These are phyloP conservation scores for Trametes villosa DNA, from an alignment of 768 basidiomycete species.

Conservation along the genomic window DNA sequence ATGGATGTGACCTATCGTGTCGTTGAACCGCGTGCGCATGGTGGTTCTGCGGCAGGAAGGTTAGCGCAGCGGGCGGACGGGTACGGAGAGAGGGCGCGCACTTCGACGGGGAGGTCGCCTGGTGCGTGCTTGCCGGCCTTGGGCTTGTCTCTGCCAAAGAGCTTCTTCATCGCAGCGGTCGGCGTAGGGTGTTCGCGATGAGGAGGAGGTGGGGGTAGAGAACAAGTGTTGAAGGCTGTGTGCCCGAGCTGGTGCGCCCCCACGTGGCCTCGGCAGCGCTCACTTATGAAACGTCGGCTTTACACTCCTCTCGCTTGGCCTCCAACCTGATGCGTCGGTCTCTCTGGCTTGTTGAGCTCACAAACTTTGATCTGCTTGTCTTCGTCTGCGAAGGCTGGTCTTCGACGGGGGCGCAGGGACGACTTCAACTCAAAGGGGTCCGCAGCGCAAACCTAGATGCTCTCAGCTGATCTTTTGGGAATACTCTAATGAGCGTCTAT, in stretches of 20 bases:
- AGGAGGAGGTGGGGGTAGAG: constrained; percentile 5
- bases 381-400: too few species aligned
- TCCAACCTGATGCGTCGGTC: too few species aligned
- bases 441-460: too few species aligned
- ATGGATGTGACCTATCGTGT: constrained; percentile 21
- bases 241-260: constrained; percentile 23
- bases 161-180: constrained; percentile 54
- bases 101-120: constrained; percentile 38
- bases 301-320: neutral
- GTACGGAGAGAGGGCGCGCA: constrained; percentile 18
- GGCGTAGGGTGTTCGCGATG: constrained; percentile 6
- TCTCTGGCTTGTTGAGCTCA: too few species aligned
- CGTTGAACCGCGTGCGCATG: constrained; percentile 12
- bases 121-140: constrained; percentile 41
- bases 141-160: constrained; percentile 57
- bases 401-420: too few species aligned
- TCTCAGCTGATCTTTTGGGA: too few species aligned
- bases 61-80: constrained; percentile 1
- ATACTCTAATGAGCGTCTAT: too few species aligned
- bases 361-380: too few species aligned
- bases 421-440: too few species aligned
- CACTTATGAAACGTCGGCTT: constrained; percentile 12
- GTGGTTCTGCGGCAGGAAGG: constrained; percentile 20
- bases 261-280: constrained; percentile 26
- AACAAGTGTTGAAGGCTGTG: constrained; percentile 24